Evolutionary conservation across 768 basidiomycete genomes (phyloP).

Genomic region (Leccinum longicurvipes): DNA sequence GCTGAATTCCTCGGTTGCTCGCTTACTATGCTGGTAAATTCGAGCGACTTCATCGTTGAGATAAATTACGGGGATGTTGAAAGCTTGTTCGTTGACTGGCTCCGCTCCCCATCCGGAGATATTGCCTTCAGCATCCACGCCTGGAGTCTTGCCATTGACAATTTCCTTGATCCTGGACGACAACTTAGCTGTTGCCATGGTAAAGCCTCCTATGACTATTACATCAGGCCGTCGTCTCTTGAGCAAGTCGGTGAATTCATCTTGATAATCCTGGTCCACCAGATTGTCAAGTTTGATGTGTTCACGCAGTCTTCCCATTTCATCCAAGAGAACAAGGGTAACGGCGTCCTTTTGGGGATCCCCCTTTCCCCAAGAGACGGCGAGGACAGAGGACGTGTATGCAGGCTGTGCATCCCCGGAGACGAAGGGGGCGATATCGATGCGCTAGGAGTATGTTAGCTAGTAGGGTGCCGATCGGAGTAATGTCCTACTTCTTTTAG

Average conservation of each 20-base stretch:
- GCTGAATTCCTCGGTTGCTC: slow-evolving; percentile 81
- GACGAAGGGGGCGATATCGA: slow-evolving; percentile 76
- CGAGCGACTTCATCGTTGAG: slow-evolving; percentile 90
- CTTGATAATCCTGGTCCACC: slow-evolving; percentile 58
- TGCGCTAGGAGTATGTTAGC: slow-evolving; percentile 49
- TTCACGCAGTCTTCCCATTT: slow-evolving; percentile 87
- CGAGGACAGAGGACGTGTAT: slow-evolving; percentile 75
- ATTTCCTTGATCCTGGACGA: slow-evolving; percentile 61
- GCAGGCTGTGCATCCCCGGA: slow-evolving; percentile 63
- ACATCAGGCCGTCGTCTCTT: slow-evolving; percentile 82
- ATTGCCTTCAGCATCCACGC: slow-evolving; percentile 19
- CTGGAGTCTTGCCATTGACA: slow-evolving; percentile 32
- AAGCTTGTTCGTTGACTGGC: slow-evolving; percentile 39
- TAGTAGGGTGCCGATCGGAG: background rate
- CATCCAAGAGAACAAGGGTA: slow-evolving; percentile 79
- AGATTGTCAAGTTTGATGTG: slow-evolving; percentile 88
- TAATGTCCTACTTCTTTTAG: slow-evolving; percentile 62
- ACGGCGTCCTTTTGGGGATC: slow-evolving; percentile 91
- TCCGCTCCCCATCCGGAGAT: slow-evolving; percentile 26
- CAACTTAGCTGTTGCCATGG: slow-evolving; percentile 72
- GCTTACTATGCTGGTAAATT: slow-evolving; percentile 87
- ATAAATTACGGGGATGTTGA: slow-evolving; percentile 74
- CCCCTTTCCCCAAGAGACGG: slow-evolving; percentile 93
- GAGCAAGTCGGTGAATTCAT: slow-evolving; percentile 80
- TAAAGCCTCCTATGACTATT: slow-evolving; percentile 87